phyloP scores from a whole-genome alignment of 768 basidiomycete species.

The Lactifluus hygrophoroides region DNA sequence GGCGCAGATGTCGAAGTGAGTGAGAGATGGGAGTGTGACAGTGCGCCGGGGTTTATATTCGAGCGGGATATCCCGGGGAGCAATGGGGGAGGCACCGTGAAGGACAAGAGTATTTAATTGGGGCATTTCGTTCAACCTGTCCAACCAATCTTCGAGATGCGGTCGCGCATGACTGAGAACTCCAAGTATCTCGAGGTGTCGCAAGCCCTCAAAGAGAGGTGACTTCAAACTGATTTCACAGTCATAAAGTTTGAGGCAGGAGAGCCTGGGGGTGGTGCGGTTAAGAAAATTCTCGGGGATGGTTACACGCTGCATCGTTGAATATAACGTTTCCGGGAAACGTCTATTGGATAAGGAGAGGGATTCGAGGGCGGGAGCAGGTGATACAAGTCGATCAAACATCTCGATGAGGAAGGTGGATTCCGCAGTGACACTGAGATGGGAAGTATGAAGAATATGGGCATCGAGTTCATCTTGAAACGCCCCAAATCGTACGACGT shows the following conservation, averaged over 20 bases:
- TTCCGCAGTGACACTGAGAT: not conserved
- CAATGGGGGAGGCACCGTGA: not conserved
- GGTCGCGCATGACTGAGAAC: not conserved
- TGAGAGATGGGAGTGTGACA: not conserved
- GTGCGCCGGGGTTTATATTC: not conserved
- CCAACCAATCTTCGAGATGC: conserved; percentile 1
- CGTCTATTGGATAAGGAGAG: too few relatives aligned
- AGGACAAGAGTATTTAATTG: conserved; percentile 3
- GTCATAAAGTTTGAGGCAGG: too few relatives aligned
- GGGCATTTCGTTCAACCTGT: conserved; percentile 4
- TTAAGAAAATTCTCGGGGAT: too few relatives aligned
- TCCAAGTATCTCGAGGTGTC: not conserved
- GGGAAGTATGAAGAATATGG: not conserved
- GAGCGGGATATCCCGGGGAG: too few relatives aligned
- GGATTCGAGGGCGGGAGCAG: too few relatives aligned
- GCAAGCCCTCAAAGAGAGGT: conserved; percentile 4
- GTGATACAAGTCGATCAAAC: not conserved
- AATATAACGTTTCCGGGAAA: too few relatives aligned
- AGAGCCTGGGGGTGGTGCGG: too few relatives aligned
- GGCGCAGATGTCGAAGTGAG: not conserved
- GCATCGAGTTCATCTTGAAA: not conserved
- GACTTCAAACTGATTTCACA: too few relatives aligned
- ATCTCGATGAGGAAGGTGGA: not conserved
- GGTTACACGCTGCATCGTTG: not conserved
- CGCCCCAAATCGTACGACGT: not conserved